Evolutionary conservation across 805 yeast genomes (phyloP).

Genomic region (Candida namnaoensis): DNA sequence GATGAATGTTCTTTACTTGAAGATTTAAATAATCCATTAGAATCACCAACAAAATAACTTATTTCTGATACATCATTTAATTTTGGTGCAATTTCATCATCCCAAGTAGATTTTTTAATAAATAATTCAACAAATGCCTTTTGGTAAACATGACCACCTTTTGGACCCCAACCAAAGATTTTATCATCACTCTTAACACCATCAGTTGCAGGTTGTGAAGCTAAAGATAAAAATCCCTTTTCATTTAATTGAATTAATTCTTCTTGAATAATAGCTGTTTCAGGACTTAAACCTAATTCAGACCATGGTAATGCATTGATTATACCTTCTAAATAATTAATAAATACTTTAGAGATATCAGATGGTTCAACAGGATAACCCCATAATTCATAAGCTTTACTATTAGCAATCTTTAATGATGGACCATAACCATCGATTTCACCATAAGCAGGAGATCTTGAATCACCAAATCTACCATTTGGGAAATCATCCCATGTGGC

Average conservation of each 20-base stretch:
- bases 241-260: slow-evolving; percentile 74
- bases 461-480: slow-evolving; percentile 92
- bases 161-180: slow-evolving; percentile 97
- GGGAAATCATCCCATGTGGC: slow-evolving; percentile 98
- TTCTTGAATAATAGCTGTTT: slow-evolving; percentile 88
- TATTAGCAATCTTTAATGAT: slow-evolving; percentile 63
- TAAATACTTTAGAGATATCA: slow-evolving; percentile 63
- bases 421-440: slow-evolving; percentile 98
- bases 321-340: slow-evolving; percentile 64
- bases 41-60: slow-evolving; percentile 71
- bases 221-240: slow-evolving; percentile 73
- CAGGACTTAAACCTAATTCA: slow-evolving; percentile 77
- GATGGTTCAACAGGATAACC: slow-evolving; percentile 55
- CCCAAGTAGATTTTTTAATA: slow-evolving; percentile 68
- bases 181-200: slow-evolving; percentile 72
- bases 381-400: slow-evolving; percentile 68
- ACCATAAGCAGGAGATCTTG: slow-evolving; percentile 94
- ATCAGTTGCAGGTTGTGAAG: slow-evolving; percentile 94
- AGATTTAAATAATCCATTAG: slow-evolving; percentile 46
- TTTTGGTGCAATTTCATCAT: slow-evolving; percentile 38
- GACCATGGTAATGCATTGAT: slow-evolving; percentile 87
- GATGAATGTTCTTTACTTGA: slow-evolving; percentile 49
- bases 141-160: slow-evolving; percentile 81
- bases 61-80: slow-evolving; percentile 39
- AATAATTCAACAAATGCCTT: slow-evolving; percentile 91